Evolutionary conservation across 139 green algal species (phyloP).

Genomic region (Pleodorina starrii): DNA sequence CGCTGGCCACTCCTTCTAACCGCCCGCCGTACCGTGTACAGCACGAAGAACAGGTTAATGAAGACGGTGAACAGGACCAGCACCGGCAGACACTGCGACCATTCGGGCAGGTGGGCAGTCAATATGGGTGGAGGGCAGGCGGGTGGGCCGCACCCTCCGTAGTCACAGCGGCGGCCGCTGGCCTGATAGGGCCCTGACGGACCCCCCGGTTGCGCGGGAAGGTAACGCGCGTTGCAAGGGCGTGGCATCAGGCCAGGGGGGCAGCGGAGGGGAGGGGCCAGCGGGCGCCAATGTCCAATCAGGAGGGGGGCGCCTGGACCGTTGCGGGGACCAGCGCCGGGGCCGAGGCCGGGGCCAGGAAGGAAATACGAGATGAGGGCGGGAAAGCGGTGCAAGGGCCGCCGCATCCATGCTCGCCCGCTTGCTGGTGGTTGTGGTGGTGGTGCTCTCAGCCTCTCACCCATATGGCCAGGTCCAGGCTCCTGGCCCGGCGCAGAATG

Average conservation of each 20-base stretch:
- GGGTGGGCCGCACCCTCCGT: no score
- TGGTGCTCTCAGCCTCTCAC: slow-evolving; percentile 14
- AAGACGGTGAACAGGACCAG: slow-evolving; percentile 61
- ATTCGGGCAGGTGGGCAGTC: background rate
- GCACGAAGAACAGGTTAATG: slow-evolving; percentile 69
- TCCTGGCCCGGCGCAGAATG: slow-evolving; percentile 64
- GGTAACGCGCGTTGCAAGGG: no score
- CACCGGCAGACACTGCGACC: slow-evolving; percentile 55
- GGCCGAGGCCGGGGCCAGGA: background rate
- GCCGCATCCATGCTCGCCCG: no score
- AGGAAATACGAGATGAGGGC: background rate
- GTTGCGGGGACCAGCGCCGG: no score
- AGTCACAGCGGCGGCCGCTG: no score
- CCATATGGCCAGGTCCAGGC: slow-evolving; percentile 12
- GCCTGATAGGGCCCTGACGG: no score
- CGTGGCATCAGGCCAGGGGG: background rate
- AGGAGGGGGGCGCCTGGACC: no score
- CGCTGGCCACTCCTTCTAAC: no score
- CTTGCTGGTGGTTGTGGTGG: no score
- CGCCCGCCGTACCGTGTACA: slow-evolving; percentile 48
- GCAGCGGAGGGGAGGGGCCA: background rate
- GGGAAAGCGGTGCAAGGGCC: background rate
- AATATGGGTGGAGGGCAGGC: no score
- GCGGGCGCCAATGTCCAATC: no score
- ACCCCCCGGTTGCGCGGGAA: no score